These are phyloP conservation scores for Sugiyamaella floridensis DNA, from an alignment of 805 yeast species.

Conservation along the genomic window DNA sequence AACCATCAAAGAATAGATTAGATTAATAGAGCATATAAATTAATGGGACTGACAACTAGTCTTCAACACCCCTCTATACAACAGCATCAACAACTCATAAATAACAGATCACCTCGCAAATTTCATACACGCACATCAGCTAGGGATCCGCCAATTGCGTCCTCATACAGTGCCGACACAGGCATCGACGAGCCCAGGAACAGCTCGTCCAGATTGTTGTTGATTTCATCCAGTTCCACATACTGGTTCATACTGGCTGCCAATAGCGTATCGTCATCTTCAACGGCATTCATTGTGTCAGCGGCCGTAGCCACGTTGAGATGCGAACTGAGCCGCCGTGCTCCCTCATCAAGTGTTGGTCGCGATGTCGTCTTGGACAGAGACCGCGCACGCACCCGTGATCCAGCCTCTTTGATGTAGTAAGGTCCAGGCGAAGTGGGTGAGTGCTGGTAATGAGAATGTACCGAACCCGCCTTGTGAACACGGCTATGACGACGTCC, in stretches of 20 bases:
- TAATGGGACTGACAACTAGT: too few species aligned
- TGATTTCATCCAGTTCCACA: constrained; percentile 10
- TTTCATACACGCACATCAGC: neutral
- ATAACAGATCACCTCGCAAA: too few species aligned
- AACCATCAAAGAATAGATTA: too few species aligned
- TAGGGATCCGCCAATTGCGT: neutral
- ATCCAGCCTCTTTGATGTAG: constrained; percentile 5
- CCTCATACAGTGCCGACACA: neutral
- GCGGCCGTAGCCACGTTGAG: neutral
- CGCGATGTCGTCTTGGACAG: constrained; percentile 6
- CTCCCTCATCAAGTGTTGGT: constrained; percentile 1
- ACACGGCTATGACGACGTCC: constrained; percentile 2
- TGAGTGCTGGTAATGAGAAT: constrained; percentile 3
- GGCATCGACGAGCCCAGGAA: constrained; percentile 3
- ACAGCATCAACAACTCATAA: too few species aligned
- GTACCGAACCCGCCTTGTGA: constrained; percentile 11
- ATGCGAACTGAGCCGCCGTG: neutral
- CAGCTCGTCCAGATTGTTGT: constrained; percentile 8
- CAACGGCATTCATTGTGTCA: constrained; percentile 2
- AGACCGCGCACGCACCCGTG: constrained; percentile 10
- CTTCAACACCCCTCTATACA: too few species aligned
- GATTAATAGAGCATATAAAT: too few species aligned
- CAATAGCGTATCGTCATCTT: constrained; percentile 1
- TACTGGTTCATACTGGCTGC: neutral
- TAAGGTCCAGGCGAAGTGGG: constrained; percentile 5